Evolutionary conservation across 2,329 filamentous ascomycete genomes (phyloP).

Genomic region (Chrysoporthe puriensis): DNA sequence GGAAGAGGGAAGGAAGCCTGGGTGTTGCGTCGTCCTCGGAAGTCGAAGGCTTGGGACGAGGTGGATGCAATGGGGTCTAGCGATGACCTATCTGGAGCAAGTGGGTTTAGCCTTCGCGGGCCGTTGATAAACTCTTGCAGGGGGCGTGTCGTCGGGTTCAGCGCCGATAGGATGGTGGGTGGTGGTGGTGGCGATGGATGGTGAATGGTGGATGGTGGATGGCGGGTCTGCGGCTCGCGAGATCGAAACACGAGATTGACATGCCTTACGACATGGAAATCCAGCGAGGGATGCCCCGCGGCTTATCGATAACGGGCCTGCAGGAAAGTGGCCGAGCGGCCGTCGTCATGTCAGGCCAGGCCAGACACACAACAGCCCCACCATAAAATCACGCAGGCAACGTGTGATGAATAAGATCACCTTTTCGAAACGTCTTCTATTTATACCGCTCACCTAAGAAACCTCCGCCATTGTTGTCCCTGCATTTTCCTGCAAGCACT

Average conservation of each 20-base stretch:
- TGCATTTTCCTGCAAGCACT: neutral
- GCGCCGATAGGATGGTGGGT: neutral
- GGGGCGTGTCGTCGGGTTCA: neutral
- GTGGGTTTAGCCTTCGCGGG: neutral
- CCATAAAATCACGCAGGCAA: constrained; percentile 29
- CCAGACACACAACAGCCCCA: constrained; percentile 18
- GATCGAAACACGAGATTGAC: neutral
- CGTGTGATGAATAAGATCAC: constrained; percentile 22
- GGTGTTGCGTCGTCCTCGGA: no score
- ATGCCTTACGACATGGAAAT: neutral
- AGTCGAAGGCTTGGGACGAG: no score
- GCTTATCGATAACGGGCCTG: constrained; percentile 12
- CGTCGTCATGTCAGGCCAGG: constrained; percentile 17
- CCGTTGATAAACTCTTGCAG: neutral
- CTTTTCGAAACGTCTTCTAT: constrained; percentile 17
- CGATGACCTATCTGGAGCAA: neutral
- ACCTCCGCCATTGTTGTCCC: neutral
- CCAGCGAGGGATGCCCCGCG: constrained; percentile 25
- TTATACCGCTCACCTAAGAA: constrained; percentile 22
- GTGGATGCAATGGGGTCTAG: no score
- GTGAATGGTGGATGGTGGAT: neutral
- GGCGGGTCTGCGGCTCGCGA: neutral
- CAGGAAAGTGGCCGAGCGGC: constrained; percentile 9
- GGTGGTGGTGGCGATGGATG: neutral
- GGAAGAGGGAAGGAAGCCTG: no score